Evolutionary conservation across 2,329 filamentous ascomycete genomes (phyloP), one percentile per base, ranked within the genome.

Genomic region (Lachnellula occidentalis): DNA sequence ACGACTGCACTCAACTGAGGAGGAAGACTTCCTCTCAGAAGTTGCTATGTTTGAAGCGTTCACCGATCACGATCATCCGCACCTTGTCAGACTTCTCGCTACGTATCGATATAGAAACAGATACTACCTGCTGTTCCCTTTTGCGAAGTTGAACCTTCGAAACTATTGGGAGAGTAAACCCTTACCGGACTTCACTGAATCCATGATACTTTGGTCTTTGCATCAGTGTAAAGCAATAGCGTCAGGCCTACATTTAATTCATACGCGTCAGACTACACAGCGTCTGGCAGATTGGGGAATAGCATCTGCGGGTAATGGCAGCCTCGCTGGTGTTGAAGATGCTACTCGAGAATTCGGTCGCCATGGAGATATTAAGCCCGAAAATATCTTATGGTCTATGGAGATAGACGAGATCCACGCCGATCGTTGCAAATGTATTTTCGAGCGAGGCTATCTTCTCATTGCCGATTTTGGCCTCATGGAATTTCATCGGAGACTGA

Each of bases 351-450:
- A 50, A 0, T 71, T 62, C 45, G 70, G 70, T 12, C 64, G 69
- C 1, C 70, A 73, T 46, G 71, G 72, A 0, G 71, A 73, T 45
- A 61, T 74, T 7, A 74, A 73, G 15, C 68, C 71, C 0, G 67
- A 67, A 6, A 73, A 73, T 24, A 70, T 74, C 6, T 59, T 73
- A 0, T 66, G 64, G 57, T 71, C 67, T 31, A 17, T 48, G 0
- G 36, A 45, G 4, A 15, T 58, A 24, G 48, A 39, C 15, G 21
- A 43, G 21, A 12, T 31, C 5, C 43, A 24, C 8, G 43, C 14
- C 1, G 1, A 24, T 34, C 12, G 37, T 14, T 19, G 9, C 17
- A 41, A 47, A 27, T 17, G 36, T 17, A 3, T 17, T 15, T 15
- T 17, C 4, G 14, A 15, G 14, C 31, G 14, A 22, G 67, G 63